Base-by-base conservation (phyloP, 2,329 filamentous ascomycete species). In the Plectosphaerella cucumerina region DNA sequence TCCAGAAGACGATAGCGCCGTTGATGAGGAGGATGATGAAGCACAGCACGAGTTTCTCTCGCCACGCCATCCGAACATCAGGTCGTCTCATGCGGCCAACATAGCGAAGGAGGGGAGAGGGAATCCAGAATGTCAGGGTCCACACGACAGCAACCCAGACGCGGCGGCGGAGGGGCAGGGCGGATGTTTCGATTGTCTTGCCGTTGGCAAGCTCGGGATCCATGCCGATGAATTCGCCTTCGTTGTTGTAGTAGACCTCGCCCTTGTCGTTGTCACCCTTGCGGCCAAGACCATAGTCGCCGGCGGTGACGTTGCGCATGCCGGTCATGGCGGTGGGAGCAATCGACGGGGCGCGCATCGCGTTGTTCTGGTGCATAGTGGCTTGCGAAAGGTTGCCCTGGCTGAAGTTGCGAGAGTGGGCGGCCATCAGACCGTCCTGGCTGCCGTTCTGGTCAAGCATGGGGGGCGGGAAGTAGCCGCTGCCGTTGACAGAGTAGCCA, bases 11-110 rank as follows among this genome's bases (percentile, higher is more conserved):
- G 54, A 99, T 82, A 23, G 82, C 64, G 37, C 66, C 90, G 69
- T 99, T 99, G 58, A 96, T 70, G 12, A 99, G 61, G 26, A 89
- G 65, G 59, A 99, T 97, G 48, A 96, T 61, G 52, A 89, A 75
- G 44, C 92, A 84, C 11, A 99, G 75, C 0, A 94, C 87, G 11
- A 99, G 48, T 70, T 99, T 99, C 64, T 99, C 94, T 69, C 94
- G 83, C 94, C 94, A 99, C 0, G 94, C 94, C 83, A 97, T 89
- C 22, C 94, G 89, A 9, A 99, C 90, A 70, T 99, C 94, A 2
- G 92, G 94, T 50, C 94, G 86, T 72, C 96, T 95, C 94, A 99
- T 99, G 20, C 93, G 89, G 31, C 94, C 94, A 52, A 97, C 63
- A 53, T 78, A 86, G n/a, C 81, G 81, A 15, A 99, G 82, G 2